These are phyloP conservation scores for Gliomastix tumulicola DNA, from an alignment of 2,329 filamentous ascomycete species.

Conservation along the genomic window DNA sequence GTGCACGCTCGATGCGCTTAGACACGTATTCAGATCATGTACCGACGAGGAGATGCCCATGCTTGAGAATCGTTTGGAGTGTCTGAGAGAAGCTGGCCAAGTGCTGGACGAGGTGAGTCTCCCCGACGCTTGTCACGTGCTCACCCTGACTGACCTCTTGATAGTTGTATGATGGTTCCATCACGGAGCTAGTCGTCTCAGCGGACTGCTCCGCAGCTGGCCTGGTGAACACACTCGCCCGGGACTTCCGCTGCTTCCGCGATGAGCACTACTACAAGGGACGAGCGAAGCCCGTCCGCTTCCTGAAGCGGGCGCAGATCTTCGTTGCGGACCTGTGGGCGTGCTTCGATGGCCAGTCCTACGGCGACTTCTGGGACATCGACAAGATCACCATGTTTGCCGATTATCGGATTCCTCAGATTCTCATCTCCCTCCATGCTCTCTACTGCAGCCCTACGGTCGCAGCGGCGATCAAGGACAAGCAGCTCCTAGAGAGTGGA, in stretches of 20 bases:
- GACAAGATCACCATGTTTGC: slow-evolving; percentile 98
- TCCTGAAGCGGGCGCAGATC: slow-evolving; percentile 94
- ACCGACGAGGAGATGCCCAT: slow-evolving; percentile 85
- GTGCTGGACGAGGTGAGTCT: slow-evolving; percentile 66
- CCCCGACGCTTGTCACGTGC: background rate
- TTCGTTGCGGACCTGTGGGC: slow-evolving; percentile 96
- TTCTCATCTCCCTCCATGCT: slow-evolving; percentile 76
- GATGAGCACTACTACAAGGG: slow-evolving; percentile 74
- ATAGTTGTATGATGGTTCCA: slow-evolving; percentile 70
- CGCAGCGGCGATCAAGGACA: slow-evolving; percentile 59
- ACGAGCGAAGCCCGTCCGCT: slow-evolving; percentile 60
- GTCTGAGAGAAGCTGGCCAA: slow-evolving; percentile 74
- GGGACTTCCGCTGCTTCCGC: slow-evolving; percentile 77
- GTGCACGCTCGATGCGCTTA: slow-evolving; percentile 67
- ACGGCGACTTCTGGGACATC: slow-evolving; percentile 81
- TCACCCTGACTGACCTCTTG: background rate
- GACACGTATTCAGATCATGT: slow-evolving; percentile 75
- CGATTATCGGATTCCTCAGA: slow-evolving; percentile 94
- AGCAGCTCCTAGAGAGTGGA: slow-evolving; percentile 62
- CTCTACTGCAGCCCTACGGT: slow-evolving; percentile 78
- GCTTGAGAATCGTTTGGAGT: slow-evolving; percentile 67
- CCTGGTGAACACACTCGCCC: slow-evolving; percentile 78
- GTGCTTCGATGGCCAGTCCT: slow-evolving; percentile 76
- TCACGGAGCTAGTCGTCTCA: slow-evolving; percentile 64
- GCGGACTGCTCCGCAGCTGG: slow-evolving; percentile 74